Evolutionary conservation across 169 alveolate species (phyloP), one percentile per base, ranked within the genome.

Genomic region (Eimeria necatrix): DNA sequence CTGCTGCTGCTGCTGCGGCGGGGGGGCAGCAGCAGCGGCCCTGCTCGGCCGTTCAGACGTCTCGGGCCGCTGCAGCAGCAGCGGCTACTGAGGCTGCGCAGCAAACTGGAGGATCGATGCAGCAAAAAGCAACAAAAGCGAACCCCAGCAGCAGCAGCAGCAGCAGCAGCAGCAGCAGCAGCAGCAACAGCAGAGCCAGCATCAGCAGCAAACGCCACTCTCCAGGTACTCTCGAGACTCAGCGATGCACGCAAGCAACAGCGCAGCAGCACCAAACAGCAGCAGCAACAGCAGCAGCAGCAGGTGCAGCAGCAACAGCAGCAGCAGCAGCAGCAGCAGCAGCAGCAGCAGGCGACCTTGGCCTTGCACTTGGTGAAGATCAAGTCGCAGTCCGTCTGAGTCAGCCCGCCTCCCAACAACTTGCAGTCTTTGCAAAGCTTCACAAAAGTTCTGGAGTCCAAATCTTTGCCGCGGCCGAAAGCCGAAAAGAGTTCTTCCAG

Each of bases 311-410:
- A 14, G 20, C 24, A 61, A 26, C n/a, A 18, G 73, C 73, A 18
- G 73, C 73, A 61, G 73, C 20, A 4, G 12, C 12, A 14, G 4
- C 73, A 61, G 73, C 73, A 61, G n/a, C 73, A 61, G 73, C 73
- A 97, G 32, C 98, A 96, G 81, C 97, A 95, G 81, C 97, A 96
- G 84, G 97, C 98, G 97, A 97, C 96, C 93, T 96, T 94, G 46
- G 95, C 96, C 95, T 97, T 97, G 52, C 96, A 97, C 71, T 96
- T 97, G 14, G 98, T 97, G 91, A 97, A 98, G 60, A 96, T 90
- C 52, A 98, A 70, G 89, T 98, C 99, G 49, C 97, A 97, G 76
- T 97, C 98, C 24, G 98, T 97, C 49, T 98, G 80, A 12, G 98
- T 98, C 60, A 95, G 93, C 49, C 83, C 91, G 91, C 97, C 97